Percentiles rank a stretch among this genome's conserved stretches.
phyloP scores from a whole-genome alignment of 345 rosid genomes.

The Eucalyptus albens region DNA sequence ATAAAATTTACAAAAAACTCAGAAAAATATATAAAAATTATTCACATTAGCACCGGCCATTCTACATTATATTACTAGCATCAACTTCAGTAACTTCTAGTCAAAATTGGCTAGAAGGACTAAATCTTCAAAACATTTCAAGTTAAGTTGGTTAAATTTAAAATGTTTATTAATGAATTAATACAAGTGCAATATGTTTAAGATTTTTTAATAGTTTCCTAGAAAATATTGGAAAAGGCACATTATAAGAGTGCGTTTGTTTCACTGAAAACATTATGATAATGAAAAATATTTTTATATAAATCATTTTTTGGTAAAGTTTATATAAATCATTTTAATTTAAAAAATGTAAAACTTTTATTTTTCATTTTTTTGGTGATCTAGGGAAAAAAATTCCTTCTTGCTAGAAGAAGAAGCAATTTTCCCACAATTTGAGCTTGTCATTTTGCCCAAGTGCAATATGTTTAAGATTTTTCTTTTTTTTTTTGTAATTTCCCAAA shows the following conservation, averaged over 20 bases:
- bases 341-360: too few species aligned
- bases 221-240: too few species aligned
- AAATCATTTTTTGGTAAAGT: too few species aligned
- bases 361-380: background rate
- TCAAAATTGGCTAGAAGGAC: background rate
- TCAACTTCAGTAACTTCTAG: background rate
- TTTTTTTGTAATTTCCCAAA: too few species aligned
- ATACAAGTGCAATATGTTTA: background rate
- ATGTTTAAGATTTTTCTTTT: too few species aligned
- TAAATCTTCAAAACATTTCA: background rate
- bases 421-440: background rate
- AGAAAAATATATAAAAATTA: too few species aligned
- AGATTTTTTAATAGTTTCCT: background rate
- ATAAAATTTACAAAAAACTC: too few species aligned
- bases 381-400: background rate
- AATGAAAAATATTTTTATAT: too few species aligned
- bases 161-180: too few species aligned
- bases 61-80: background rate
- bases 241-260: too few species aligned
- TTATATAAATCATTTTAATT: too few species aligned
- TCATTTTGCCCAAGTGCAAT: background rate
- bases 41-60: accelerated
- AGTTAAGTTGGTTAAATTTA: background rate
- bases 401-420: background rate
- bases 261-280: too few species aligned